Evolutionary conservation across 2,329 filamentous ascomycete species (phyloP), one percentile per base, ranked within the genome.

Genomic region (Epichloe amarillans): DNA sequence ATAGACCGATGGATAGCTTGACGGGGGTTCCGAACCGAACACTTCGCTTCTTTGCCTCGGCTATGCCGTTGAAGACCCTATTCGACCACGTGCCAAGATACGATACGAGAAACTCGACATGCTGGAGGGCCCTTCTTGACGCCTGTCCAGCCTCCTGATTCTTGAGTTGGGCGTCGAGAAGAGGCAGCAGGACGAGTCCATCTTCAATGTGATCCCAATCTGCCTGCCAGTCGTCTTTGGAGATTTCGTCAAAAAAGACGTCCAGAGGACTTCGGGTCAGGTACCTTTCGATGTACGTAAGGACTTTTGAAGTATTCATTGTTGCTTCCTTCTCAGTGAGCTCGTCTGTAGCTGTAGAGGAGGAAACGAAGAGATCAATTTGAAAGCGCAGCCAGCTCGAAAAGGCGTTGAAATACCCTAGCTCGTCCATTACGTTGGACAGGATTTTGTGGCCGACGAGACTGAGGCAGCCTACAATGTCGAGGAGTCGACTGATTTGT

Each of bases 301-400:
- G 66, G 1, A 94, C 80, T 51, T 82, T 82, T 15, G 74, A 72
- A 47, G 85, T 77, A 55, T 95, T 86, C 53, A 94, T 79, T 0
- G 80, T 79, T 1, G 84, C 81, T 57, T 93, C 86, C 56, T 85
- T 86, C 53, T 91, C 88, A 23, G 82, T 76, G 43, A 86, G 73
- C 55, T 96, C 91, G 21, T 88, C 82, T 7, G 73, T 75, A 15
- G 74, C 72, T 0, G 81, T 58, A 71, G 57, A 85, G 69, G 62
- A 70, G 4, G 84, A 80, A 5, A 80, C 79, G 44, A 91, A 77
- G 14, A 84, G 78, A 56, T 94, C 87, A 52, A 95, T 91, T 60
- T 90, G 83, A 59, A 88, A 79, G 36, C 83, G 81, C 47, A 97
- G 71, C 91, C 91, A 97, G 49, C 76, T 74, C 0, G 87, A 90